Conservation (phyloP, 805 yeast species). For the Kuraishia floccosa region DNA sequence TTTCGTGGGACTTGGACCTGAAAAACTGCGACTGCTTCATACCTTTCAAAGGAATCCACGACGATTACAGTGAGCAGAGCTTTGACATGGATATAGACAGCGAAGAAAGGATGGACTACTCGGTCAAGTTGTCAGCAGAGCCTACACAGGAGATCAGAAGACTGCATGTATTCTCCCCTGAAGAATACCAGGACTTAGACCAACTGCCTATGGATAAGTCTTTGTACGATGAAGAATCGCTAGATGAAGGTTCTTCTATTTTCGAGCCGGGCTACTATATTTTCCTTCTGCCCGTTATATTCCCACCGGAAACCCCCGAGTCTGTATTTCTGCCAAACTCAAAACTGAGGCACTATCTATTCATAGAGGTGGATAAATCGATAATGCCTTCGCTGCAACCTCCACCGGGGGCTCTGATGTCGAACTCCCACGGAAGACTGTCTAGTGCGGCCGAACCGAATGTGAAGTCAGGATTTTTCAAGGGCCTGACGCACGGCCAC, state of each 20-base stretch:
- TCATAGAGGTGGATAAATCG: slow-evolving; percentile 24
- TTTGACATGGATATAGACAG: slow-evolving; percentile 1
- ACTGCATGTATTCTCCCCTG: slow-evolving; percentile 12
- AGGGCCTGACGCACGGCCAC: slow-evolving; percentile 8
- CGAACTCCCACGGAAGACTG: slow-evolving; percentile 21
- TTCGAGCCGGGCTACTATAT: slow-evolving; percentile 61
- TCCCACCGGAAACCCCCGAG: slow-evolving; percentile 57
- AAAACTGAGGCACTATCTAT: slow-evolving; percentile 28
- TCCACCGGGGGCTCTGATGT: slow-evolving; percentile 18
- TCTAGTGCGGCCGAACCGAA: not conserved
- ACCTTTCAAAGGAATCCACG: slow-evolving; percentile 13
- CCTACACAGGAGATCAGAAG: slow-evolving; percentile 15
- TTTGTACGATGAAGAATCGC: not conserved
- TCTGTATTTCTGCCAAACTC: slow-evolving; percentile 42
- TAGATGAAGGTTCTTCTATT: slow-evolving; percentile 3
- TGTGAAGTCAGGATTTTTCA: slow-evolving; percentile 14
- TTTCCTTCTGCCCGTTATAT: slow-evolving; percentile 49
- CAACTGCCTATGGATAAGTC: not conserved
- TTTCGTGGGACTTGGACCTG: slow-evolving; percentile 31
- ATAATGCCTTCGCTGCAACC: slow-evolving; percentile 15
- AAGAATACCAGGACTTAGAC: slow-evolving; percentile 7
- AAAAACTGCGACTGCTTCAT: slow-evolving; percentile 23
- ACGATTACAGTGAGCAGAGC: too few relatives aligned
- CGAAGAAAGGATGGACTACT: slow-evolving; percentile 1
- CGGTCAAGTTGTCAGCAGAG: slow-evolving; percentile 10